These are phyloP conservation scores for Coemansia erecta DNA, from an alignment of 192 early-diverging fungal genomes.

Conservation along the genomic window DNA sequence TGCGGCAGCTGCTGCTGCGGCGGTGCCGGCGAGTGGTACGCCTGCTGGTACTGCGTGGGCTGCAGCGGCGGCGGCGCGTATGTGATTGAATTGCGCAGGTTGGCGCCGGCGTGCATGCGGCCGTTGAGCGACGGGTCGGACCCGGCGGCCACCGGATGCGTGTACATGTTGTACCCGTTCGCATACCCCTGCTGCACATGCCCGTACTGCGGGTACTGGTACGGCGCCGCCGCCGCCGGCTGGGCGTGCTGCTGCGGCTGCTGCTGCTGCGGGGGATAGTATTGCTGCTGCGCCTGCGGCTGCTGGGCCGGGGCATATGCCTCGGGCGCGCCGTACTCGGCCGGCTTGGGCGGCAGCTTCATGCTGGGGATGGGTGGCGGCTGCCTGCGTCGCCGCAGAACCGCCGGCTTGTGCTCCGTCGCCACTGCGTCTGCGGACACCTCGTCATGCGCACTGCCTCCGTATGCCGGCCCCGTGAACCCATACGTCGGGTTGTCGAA, in stretches of 20 bases:
- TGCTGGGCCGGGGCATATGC: neutral
- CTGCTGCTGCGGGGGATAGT: neutral
- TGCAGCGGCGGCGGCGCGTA: slow-evolving; percentile 1
- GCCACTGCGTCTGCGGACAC: neutral
- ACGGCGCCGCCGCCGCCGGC: neutral
- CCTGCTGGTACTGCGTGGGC: too few species aligned
- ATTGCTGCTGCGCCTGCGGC: neutral
- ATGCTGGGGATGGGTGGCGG: slow-evolving; percentile 16
- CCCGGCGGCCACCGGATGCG: slow-evolving; percentile 30
- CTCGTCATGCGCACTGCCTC: neutral
- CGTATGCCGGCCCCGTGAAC: slow-evolving; percentile 29
- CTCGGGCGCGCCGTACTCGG: slow-evolving; percentile 5
- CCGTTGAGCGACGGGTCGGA: slow-evolving; percentile 50
- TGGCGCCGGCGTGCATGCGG: slow-evolving; percentile 39
- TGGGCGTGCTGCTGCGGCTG: neutral
- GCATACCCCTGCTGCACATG: neutral
- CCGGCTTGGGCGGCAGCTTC: slow-evolving; percentile 23
- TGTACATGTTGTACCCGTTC: slow-evolving; percentile 23
- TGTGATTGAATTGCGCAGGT: slow-evolving; percentile 29
- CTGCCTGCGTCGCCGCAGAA: slow-evolving; percentile 10
- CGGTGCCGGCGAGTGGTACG: too few species aligned
- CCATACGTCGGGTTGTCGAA: slow-evolving; percentile 57
- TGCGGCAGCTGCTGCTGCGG: neutral
- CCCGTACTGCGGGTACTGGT: slow-evolving; percentile 3
- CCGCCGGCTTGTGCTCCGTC: slow-evolving; percentile 1